phyloP scores from a whole-genome alignment of 179 eudicot species.

The Beta macrorhiza region DNA sequence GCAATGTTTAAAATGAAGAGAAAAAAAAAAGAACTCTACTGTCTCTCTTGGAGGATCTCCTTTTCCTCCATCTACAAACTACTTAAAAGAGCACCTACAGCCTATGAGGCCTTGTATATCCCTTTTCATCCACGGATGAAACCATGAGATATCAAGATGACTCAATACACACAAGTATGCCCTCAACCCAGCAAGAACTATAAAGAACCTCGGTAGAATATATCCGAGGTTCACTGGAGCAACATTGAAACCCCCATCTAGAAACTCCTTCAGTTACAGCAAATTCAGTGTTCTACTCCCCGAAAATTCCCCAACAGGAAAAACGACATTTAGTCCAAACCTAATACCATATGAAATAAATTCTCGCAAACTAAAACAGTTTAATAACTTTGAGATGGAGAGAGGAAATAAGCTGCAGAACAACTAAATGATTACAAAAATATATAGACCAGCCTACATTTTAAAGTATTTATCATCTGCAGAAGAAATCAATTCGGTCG shows the following conservation, averaged over 20 bases:
- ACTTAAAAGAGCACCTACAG: background rate
- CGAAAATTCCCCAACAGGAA: background rate
- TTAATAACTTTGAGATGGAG: background rate
- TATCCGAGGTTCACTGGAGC: background rate
- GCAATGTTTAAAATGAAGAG: background rate
- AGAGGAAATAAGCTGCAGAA: background rate
- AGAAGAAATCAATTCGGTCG: background rate
- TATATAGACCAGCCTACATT: background rate
- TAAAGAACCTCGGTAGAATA: background rate
- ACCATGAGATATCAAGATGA: background rate
- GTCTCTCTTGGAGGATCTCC: background rate
- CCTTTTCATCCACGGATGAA: background rate
- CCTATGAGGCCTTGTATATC: slow-evolving; percentile 4
- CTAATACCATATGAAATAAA: background rate
- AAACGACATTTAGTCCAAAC: too few relatives aligned
- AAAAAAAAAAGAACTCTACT: background rate
- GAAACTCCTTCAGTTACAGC: too few relatives aligned
- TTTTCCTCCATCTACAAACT: background rate
- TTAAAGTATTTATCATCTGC: background rate
- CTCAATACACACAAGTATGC: background rate
- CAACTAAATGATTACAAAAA: slow-evolving; percentile 3
- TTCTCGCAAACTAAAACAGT: background rate
- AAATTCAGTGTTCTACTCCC: background rate
- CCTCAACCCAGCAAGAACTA: background rate
- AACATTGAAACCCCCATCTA: background rate